Conservation (phyloP, 805 yeast genomes). For the Blastobotrys muscicola region DNA sequence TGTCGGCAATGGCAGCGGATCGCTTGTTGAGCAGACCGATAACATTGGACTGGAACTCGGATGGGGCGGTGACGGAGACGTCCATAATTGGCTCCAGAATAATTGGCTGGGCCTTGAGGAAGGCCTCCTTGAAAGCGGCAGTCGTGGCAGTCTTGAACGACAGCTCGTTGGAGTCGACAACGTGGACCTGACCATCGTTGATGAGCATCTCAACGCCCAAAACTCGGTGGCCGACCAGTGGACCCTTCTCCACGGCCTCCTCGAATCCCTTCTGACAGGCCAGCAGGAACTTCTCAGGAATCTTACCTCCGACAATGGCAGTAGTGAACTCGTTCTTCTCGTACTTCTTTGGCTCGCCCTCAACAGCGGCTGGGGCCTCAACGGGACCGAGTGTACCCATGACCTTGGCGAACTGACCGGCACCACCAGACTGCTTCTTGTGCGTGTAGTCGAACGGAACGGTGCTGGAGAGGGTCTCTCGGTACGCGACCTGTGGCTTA, state of each 20-base stretch:
- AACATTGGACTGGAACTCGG: constrained; percentile 89
- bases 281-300: constrained; percentile 85
- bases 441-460: constrained; percentile 86
- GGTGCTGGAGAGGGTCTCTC: constrained; percentile 75
- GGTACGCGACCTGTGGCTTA: constrained; percentile 94
- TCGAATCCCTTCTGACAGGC: constrained; percentile 96
- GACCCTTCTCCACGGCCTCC: constrained; percentile 92
- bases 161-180: constrained; percentile 93
- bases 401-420: constrained; percentile 97
- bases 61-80: constrained; percentile 87
- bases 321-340: constrained; percentile 62
- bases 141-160: constrained; percentile 90
- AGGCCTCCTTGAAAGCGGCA: constrained; percentile 88
- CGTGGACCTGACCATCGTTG: constrained; percentile 95
- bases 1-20: constrained; percentile 86
- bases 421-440: constrained; percentile 98
- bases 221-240: constrained; percentile 88
- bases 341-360: constrained; percentile 17
- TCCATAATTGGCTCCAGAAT: constrained; percentile 95
- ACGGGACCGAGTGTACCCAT: constrained; percentile 68
- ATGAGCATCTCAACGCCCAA: constrained; percentile 87
- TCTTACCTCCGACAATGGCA: constrained; percentile 92
- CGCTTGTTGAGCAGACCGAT: constrained; percentile 88
- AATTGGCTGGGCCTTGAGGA: constrained; percentile 73
- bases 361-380: constrained; percentile 28